These are phyloP conservation scores for Ganoderma multipileum DNA, from an alignment of 1,284 basidiomycete genomes.

Conservation along the genomic window DNA sequence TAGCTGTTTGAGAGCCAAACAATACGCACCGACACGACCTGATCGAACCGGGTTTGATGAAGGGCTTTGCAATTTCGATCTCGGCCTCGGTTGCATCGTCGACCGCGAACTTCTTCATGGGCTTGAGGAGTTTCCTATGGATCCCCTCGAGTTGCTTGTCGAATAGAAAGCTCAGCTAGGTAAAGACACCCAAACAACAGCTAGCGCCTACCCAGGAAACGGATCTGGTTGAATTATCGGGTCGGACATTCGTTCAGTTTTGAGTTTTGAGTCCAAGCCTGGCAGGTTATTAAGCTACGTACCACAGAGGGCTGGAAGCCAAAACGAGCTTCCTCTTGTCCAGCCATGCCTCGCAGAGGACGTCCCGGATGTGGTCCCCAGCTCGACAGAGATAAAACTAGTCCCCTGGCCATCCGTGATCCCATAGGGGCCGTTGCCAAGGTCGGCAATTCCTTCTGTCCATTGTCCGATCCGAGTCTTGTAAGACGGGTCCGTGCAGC, in stretches of 20 bases:
- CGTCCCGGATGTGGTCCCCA: conserved; percentile 64
- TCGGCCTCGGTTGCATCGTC: conserved; percentile 51
- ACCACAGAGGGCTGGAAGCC: conserved; percentile 68
- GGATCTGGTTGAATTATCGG: conserved; percentile 71
- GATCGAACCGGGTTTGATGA: conserved; percentile 60
- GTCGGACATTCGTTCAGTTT: background rate
- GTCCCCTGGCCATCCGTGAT: conserved; percentile 83
- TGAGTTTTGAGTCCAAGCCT: background rate
- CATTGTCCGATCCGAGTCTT: conserved; percentile 59
- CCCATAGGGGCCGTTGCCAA: conserved; percentile 51
- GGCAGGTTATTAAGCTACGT: conserved; percentile 35
- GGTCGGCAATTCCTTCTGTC: conserved; percentile 62
- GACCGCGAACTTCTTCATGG: conserved; percentile 76
- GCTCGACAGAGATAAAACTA: conserved; percentile 64
- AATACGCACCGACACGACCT: conserved; percentile 66
- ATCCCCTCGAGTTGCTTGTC: conserved; percentile 61
- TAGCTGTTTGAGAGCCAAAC: background rate
- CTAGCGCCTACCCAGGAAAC: conserved; percentile 61
- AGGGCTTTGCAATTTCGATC: conserved; percentile 77
- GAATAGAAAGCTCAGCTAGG: conserved; percentile 38
- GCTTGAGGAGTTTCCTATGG: conserved; percentile 66
- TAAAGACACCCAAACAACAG: background rate
- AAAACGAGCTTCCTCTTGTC: conserved; percentile 40
- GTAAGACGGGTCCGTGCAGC: conserved; percentile 77
- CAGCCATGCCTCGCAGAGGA: conserved; percentile 52